Base-by-base conservation (phyloP, 2,329 filamentous ascomycete genomes). In the Leptodontidium sp. region DNA sequence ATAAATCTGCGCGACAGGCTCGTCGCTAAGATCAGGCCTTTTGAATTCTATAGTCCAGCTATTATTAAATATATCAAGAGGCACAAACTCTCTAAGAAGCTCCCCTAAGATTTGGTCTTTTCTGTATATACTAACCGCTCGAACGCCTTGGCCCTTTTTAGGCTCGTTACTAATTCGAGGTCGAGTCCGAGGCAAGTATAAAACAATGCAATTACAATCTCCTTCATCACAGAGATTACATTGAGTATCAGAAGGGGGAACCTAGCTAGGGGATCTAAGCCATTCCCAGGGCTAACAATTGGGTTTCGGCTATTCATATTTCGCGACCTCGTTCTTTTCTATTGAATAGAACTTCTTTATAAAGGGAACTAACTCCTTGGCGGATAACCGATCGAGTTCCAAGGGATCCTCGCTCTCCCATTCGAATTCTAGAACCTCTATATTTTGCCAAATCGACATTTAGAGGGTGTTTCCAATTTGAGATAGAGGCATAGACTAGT, bases 271-370 rank as follows among this genome's bases (percentile, higher is more conserved):
- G 43, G 49, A 45, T 40, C 53, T 21, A 2, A 26, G 66, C 66
- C 32, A 68, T n/a, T 65, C 53, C 53, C 24, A 68, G 12, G 9
- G 61, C 66, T 29, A 68, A 68, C 17, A 59, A 45, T 65, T 9
- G 32, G 32, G 32, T 35, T 35, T 35, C 9, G 9, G 32, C 32
- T 9, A 35, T 7, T 45, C 11, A 45, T 11, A 45, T 45, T 45
- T 45, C 11, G 40, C 40, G 11, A 45, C 40, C 40, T 45, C 40
- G 40, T 45, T 45, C 14, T 45, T 11, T 45, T 6, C 11, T 45
- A 17, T 45, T 11, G 14, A 14, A 45, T 45, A 11, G 11, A 45
- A 45, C 40, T 45, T 14, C 40, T 14, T 45, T 2, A 45, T 45
- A 2, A 45, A 45, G 40, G 40, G 40, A 45, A 4, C 40, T 45